Base-by-base conservation (phyloP, 495 filamentous ascomycete species). In the Talaromyces adpressus region DNA sequence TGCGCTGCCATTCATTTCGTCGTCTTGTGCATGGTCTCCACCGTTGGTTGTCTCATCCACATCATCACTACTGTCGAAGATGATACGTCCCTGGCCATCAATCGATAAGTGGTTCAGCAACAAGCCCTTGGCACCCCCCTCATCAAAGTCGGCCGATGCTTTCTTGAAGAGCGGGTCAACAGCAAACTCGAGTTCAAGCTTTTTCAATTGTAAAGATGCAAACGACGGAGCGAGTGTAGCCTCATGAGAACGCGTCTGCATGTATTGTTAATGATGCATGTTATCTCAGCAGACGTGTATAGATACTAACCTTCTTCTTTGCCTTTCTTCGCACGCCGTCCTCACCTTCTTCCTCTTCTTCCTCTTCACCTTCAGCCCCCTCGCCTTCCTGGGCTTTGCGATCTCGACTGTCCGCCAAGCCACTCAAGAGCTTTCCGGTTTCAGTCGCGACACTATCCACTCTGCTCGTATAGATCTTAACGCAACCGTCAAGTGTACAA, bases 121-220 rank as follows among this genome's bases (percentile, higher is more conserved):
- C 36, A 99, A 81, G 3, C 94, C 94, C 76, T 98, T 99, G 18
- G 95, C 95, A 58, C 94, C 94, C 25, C 94, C 94, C 77, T 99
- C 94, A 70, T 99, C 94, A 69, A 98, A 98, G 73, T 99, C 94
- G 23, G 94, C 94, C 3, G 93, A 93, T 0, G 92, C 95, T 69
- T 99, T 99, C 72, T 98, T 98, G 84, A 98, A 99, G 7, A 99
- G 77, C 3, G 94, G 94, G 68, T 99, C 94, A 25, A 99, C 94
- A 1, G 92, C 89, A 65, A 99, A 96, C 69, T 99, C 94, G 34
- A 98, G 84, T 66, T 99, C 94, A 65, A 98, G 91, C 70, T 98
- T 98, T 72, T 99, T 98, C 56, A 98, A 81, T 73, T 95, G 92
- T 60, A 99, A 71, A 2, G 92, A 86, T 20, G 89, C 83, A 71